Evolutionary conservation across 2,329 filamentous ascomycete genomes (phyloP).

Genomic region (Berkeleyomyces rouxiae): DNA sequence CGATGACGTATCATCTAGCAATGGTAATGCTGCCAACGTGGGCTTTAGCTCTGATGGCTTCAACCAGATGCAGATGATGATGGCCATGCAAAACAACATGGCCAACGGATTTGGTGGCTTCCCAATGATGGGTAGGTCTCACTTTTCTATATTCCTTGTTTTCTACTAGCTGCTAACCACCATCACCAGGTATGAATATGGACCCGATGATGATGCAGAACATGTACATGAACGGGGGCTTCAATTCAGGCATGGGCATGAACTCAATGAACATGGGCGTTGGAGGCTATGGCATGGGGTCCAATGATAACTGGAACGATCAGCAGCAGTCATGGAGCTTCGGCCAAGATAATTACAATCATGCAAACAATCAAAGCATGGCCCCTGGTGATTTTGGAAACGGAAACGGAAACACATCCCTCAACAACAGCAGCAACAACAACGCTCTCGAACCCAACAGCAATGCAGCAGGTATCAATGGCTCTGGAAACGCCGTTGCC

Average conservation of each 20-base stretch:
- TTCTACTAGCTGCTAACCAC: not conserved
- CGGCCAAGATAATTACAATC: constrained; percentile 78
- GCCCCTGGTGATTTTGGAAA: constrained; percentile 59
- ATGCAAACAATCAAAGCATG: constrained; percentile 69
- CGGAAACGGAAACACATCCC: constrained; percentile 38
- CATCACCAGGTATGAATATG: constrained; percentile 65
- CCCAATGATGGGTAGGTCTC: constrained; percentile 71
- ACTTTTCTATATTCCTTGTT: not conserved
- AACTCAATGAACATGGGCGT: constrained; percentile 39
- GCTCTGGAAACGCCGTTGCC: not conserved
- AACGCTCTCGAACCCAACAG: constrained; percentile 25
- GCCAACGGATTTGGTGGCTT: constrained; percentile 39
- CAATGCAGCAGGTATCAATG: constrained; percentile 16
- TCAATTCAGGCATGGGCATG: constrained; percentile 49
- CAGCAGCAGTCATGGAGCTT: constrained; percentile 63
- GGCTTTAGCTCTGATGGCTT: constrained; percentile 49
- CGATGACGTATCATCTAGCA: constrained; percentile 19
- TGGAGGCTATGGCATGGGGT: constrained; percentile 53
- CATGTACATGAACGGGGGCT: constrained; percentile 66
- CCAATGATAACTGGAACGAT: constrained; percentile 67
- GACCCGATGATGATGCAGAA: constrained; percentile 60
- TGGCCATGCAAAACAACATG: constrained; percentile 58
- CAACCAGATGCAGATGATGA: constrained; percentile 68
- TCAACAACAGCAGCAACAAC: constrained; percentile 38
- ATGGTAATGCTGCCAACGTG: constrained; percentile 26